These are phyloP conservation scores for Pythium guiyangense DNA, from an alignment of 352 stramenopile genomes.

Conservation along the genomic window DNA sequence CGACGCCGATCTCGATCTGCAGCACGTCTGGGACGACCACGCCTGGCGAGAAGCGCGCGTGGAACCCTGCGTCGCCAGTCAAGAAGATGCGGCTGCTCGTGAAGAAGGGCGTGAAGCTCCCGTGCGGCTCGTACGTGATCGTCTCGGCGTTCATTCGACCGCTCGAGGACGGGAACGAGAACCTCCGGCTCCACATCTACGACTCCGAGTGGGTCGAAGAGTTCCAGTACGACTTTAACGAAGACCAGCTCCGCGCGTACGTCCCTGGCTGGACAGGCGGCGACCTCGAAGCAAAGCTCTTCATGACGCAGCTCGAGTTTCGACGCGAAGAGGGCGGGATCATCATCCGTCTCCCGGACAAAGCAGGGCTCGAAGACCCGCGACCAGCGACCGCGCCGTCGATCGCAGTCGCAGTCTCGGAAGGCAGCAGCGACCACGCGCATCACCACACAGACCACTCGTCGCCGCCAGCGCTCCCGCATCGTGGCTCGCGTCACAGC, in stretches of 20 bases:
- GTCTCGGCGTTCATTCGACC: conserved; percentile 63
- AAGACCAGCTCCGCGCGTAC: conserved; percentile 58
- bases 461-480: not conserved
- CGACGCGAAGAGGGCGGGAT: conserved; percentile 52
- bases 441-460: not conserved
- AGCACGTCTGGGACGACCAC: not conserved
- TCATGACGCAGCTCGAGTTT: conserved; percentile 55
- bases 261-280: conserved; percentile 29
- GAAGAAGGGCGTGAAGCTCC: conserved; percentile 53
- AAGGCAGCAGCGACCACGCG: conserved; percentile 7
- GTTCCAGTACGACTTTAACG: conserved; percentile 72
- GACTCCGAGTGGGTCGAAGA: conserved; percentile 66
- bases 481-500: conserved; percentile 9
- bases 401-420: not conserved
- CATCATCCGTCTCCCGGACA: conserved; percentile 67
- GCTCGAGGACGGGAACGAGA: conserved; percentile 70
- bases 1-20: conserved; percentile 30
- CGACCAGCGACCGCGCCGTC: not conserved
- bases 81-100: conserved; percentile 51
- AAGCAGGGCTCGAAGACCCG: not conserved
- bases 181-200: conserved; percentile 66
- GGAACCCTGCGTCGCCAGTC: conserved; percentile 28
- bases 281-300: conserved; percentile 34
- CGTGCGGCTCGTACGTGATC: conserved; percentile 60
- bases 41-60: conserved; percentile 4